These are phyloP conservation scores for Sphaerulina populicola DNA, from an alignment of 2,329 filamentous ascomycete genomes.

Conservation along the genomic window DNA sequence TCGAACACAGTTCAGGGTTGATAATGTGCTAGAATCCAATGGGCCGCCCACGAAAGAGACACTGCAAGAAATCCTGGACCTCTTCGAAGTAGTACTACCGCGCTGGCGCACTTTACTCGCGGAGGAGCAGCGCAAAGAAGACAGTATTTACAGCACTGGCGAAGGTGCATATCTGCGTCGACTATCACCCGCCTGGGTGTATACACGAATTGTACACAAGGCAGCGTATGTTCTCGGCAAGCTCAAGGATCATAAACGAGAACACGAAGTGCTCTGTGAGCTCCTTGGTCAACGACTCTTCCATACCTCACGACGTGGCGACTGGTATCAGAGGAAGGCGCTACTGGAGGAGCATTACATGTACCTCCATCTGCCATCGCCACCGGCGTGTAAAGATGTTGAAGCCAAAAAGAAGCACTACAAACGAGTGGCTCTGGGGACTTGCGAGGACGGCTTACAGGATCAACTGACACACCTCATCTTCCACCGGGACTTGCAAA, in stretches of 20 bases:
- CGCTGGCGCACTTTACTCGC: constrained; percentile 68
- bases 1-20: constrained; percentile 70
- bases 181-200: constrained; percentile 86
- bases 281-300: constrained; percentile 76
- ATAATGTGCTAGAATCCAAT: constrained; percentile 71
- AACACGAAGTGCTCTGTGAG: constrained; percentile 65
- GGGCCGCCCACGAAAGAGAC: constrained; percentile 59
- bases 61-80: constrained; percentile 58
- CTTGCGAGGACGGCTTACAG: constrained; percentile 78
- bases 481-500: constrained; percentile 90
- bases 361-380: constrained; percentile 50
- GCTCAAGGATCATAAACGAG: constrained; percentile 68
- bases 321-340: constrained; percentile 94
- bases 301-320: constrained; percentile 72
- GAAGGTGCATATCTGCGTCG: constrained; percentile 84
- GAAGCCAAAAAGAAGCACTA: constrained; percentile 71
- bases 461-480: constrained; percentile 85
- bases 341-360: constrained; percentile 94
- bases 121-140: constrained; percentile 72
- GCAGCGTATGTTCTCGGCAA: constrained; percentile 62
- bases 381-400: constrained; percentile 38
- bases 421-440: constrained; percentile 65
- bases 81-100: constrained; percentile 66
- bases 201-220: constrained; percentile 88
- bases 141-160: constrained; percentile 65